A percentile compares a stretch with the other conserved stretches of the same genome.
Conservation (phyloP, 2,329 filamentous ascomycete genomes). For the Botrytis hyacinthi region DNA sequence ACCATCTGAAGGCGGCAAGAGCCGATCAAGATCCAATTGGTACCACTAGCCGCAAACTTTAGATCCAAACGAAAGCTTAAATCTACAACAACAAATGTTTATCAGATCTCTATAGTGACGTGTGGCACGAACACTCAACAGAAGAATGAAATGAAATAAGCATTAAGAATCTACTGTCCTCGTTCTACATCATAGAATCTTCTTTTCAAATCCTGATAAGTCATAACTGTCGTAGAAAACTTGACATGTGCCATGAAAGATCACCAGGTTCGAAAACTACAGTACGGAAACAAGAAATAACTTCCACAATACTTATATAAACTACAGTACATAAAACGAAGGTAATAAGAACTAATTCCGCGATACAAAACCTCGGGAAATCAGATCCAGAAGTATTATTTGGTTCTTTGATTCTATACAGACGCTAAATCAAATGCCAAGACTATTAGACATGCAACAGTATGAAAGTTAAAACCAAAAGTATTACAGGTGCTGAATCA, state of each 20-base stretch:
- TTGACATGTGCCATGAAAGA: fast-evolving
- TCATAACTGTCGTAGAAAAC: fast-evolving
- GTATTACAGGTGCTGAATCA: background rate
- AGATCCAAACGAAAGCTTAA: background rate
- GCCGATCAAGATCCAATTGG: background rate
- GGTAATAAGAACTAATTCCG: too few species aligned
- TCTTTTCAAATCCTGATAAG: background rate
- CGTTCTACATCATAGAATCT: fast-evolving
- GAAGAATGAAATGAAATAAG: fast-evolving
- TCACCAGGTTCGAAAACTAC: fast-evolving
- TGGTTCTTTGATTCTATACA: too few species aligned
- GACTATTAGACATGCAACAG: background rate
- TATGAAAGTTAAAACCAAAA: background rate
- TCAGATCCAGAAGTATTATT: too few species aligned
- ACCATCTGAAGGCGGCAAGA: too few species aligned
- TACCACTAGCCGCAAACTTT: background rate
- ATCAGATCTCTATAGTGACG: background rate
- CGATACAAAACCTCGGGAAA: too few species aligned
- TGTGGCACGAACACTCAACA: too few species aligned
- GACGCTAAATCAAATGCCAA: background rate
- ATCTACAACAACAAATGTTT: background rate
- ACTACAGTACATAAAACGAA: background rate
- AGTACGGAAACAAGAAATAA: background rate
- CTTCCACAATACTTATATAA: background rate
- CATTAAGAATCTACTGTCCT: fast-evolving